Evolutionary conservation across 1,284 basidiomycete genomes (phyloP), one percentile per base, ranked within the genome.

Genomic region (Schizophyllum commune): DNA sequence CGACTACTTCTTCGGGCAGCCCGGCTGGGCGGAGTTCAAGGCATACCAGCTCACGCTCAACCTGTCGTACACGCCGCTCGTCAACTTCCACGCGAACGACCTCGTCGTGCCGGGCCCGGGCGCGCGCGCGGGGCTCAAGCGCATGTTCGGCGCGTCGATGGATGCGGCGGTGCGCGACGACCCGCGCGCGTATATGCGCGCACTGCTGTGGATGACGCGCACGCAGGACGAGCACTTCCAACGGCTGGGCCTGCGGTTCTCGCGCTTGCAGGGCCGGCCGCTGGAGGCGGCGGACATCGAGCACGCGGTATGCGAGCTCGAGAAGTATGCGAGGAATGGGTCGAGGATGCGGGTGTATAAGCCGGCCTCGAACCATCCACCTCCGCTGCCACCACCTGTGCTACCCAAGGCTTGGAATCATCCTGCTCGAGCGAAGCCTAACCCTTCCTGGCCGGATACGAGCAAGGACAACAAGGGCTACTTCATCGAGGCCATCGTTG

Each of bases 251-350:
- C 68, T 88, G 55, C 61, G 72, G 0, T 82, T 83, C 64, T 72
- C 75, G 0, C 77, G 76, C 5, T 70, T 85, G 8, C 3, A 21
- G 53, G 20, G 19, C 53, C 57, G 61, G 7, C 75, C 74, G 2
- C 78, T 86, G 74, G 76, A 79, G 65, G 69, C 86, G n/a, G 77
- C 78, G 9, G 85, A 86, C 67, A 75, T 88, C 60, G 87, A 89
- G 70, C 86, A 89, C 66, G 78, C 82, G 0, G 69, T 88, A 19
- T 89, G 86, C 68, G 86, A 89, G 65, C 74, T 86, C 21, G 83
- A 86, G 72, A 88, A 88, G 68, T 88, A 87, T 63, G 72, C 80
- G 20, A 80, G 85, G n/a, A 71, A 17, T 13, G 39, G 39, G 13
- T 72, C 19, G 72, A 69, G 11, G 77, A 78, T 65, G 76, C 77